A percentile compares a stretch with the other conserved stretches of the same genome.
Conservation (phyloP, 2,329 filamentous ascomycete genomes). For the Neofusicoccum laricinum region DNA sequence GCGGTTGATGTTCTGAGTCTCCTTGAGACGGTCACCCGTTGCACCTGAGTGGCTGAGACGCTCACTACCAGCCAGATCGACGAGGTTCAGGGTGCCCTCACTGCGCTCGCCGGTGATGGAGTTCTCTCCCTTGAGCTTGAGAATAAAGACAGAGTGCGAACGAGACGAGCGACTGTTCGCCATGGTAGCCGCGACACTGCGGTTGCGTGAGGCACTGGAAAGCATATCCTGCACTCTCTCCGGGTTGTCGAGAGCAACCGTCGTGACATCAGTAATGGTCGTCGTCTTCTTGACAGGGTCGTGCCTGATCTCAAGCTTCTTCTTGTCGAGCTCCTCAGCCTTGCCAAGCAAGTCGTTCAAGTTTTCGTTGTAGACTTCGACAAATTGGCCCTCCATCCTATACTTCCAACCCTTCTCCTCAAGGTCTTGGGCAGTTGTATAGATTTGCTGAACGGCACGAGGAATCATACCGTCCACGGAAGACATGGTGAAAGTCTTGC, state of each 20-base stretch:
- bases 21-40: conserved; percentile 81
- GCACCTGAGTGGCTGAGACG: conserved; percentile 82
- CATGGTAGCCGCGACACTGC: conserved; percentile 93
- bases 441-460: conserved; percentile 87
- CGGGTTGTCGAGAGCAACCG: conserved; percentile 73
- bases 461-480: conserved; percentile 93
- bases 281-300: conserved; percentile 81
- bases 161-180: conserved; percentile 93
- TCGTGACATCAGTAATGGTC: conserved; percentile 74
- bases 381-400: conserved; percentile 89
- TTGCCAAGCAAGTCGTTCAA: conserved; percentile 82
- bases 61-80: conserved; percentile 92
- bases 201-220: conserved; percentile 75
- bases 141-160: conserved; percentile 93
- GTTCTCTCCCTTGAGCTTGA: conserved; percentile 67
- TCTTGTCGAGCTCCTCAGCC: conserved; percentile 69
- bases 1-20: conserved; percentile 98
- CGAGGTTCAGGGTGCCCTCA: conserved; percentile 91
- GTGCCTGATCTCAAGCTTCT: conserved; percentile 86
- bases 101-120: conserved; percentile 75
- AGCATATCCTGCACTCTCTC: conserved; percentile 78
- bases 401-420: conserved; percentile 93
- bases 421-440: conserved; percentile 77
- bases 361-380: conserved; percentile 98
- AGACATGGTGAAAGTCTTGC: conserved; percentile 97